Percentiles rank a stretch among this genome's conserved stretches.
phyloP scores from a whole-genome alignment of 176 grass and related monocot species.

The Alopecurus myosuroides region DNA sequence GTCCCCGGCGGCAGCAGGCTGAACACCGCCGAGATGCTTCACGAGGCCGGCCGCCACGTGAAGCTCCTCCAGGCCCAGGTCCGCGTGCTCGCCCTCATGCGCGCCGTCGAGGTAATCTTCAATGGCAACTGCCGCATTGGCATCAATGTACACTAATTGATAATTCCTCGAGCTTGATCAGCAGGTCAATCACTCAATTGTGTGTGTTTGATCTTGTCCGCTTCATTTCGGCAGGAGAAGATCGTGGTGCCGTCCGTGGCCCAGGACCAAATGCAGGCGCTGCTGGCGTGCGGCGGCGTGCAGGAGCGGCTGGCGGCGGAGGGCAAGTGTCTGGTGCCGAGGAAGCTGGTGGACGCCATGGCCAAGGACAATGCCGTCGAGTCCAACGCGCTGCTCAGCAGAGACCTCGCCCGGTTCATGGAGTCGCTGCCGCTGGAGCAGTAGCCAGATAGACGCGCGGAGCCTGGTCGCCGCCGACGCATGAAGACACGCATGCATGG shows the following conservation, averaged over 20 bases:
- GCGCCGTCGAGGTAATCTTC: conserved; percentile 33
- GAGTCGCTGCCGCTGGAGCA: conserved; percentile 32
- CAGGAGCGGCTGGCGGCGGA: conserved; percentile 51
- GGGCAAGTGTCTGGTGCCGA: conserved; percentile 63
- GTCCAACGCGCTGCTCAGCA: conserved; percentile 38
- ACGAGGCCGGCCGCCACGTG: conserved; percentile 52
- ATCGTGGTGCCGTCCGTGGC: background rate
- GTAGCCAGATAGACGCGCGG: background rate
- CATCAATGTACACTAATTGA: background rate
- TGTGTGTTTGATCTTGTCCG: background rate
- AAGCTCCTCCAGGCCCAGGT: conserved; percentile 78
- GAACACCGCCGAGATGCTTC: conserved; percentile 87
- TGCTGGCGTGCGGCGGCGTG: conserved; percentile 36
- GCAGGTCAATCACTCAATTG: background rate
- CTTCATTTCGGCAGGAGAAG: conserved; percentile 6
- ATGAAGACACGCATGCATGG: background rate
- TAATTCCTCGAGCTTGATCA: background rate
- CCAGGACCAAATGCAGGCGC: conserved; percentile 29
- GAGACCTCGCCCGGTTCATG: conserved; percentile 48
- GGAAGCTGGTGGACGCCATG: conserved; percentile 29
- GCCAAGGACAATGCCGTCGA: conserved; percentile 34
- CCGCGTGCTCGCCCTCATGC: conserved; percentile 59
- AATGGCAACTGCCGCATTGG: background rate
- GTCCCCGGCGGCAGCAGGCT: conserved; percentile 60
- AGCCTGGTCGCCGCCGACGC: background rate